phyloP scores from a whole-genome alignment of 2,329 filamentous ascomycete genomes.

The Colletotrichum australisinense region DNA sequence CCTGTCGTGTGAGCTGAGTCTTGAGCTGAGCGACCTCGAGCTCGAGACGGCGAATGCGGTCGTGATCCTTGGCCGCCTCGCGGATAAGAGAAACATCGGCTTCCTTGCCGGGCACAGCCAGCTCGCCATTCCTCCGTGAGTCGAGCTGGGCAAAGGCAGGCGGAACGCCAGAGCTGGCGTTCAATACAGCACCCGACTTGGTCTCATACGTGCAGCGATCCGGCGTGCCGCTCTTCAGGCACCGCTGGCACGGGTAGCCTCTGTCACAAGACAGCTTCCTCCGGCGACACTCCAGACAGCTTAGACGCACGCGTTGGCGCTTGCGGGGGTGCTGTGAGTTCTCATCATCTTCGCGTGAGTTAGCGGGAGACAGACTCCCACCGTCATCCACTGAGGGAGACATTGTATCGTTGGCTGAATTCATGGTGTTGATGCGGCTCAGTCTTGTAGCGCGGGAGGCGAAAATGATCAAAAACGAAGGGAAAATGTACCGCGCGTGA shows the following conservation, averaged over 20 bases:
- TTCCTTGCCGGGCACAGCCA: slow-evolving; percentile 51
- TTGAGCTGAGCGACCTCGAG: slow-evolving; percentile 69
- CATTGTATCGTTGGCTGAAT: slow-evolving; percentile 22
- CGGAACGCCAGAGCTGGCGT: slow-evolving; percentile 58
- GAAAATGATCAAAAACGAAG: slow-evolving; percentile 29
- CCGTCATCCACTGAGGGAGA: slow-evolving; percentile 42
- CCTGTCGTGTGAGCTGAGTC: slow-evolving; percentile 59
- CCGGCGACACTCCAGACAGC: slow-evolving; percentile 70
- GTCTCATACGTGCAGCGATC: slow-evolving; percentile 71
- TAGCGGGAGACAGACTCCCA: slow-evolving; percentile 32
- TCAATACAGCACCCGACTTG: slow-evolving; percentile 62
- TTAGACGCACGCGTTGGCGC: slow-evolving; percentile 68
- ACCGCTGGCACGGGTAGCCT: slow-evolving; percentile 71
- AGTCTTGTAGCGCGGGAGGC: neutral
- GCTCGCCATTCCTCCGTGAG: slow-evolving; percentile 46
- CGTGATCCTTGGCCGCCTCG: slow-evolving; percentile 61
- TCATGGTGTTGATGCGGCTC: slow-evolving; percentile 4
- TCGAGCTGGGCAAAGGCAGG: slow-evolving; percentile 56
- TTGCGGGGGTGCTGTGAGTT: slow-evolving; percentile 58
- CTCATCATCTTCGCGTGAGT: slow-evolving; percentile 40
- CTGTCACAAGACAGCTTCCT: slow-evolving; percentile 72
- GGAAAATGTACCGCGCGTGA: slow-evolving; percentile 8
- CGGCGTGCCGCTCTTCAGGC: slow-evolving; percentile 70
- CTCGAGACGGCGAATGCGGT: slow-evolving; percentile 69
- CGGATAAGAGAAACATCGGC: slow-evolving; percentile 46